A percentile compares a stretch with the other conserved stretches of the same genome.
Evolutionary conservation across 805 yeast genomes (phyloP).

Genomic region (Suhomyces pyralidae): DNA sequence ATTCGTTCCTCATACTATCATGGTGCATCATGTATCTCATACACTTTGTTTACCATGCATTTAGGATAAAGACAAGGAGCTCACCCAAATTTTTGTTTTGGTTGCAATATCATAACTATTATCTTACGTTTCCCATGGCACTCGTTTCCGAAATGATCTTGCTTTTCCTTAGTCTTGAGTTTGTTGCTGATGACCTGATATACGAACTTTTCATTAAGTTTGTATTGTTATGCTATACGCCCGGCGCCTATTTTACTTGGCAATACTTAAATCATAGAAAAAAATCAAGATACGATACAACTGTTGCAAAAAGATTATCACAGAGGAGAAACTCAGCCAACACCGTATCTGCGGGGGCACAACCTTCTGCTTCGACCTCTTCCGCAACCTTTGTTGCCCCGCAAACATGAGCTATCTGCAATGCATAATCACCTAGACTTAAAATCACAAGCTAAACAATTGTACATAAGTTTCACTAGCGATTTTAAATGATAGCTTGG

Average conservation of each 20-base stretch:
- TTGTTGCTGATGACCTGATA: constrained; percentile 18
- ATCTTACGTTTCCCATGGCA: constrained; percentile 33
- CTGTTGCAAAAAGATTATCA: neutral
- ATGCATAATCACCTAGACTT: neutral
- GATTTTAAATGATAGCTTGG: neutral
- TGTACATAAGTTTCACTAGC: neutral
- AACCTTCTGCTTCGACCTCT: neutral
- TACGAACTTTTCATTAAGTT: constrained; percentile 26
- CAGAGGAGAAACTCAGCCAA: constrained; percentile 10
- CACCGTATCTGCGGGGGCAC: neutral
- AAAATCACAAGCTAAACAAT: neutral
- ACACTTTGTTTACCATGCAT: constrained; percentile 34
- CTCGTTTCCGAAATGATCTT: constrained; percentile 33
- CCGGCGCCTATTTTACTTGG: constrained; percentile 36
- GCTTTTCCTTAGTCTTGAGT: constrained; percentile 34
- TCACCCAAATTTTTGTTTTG: constrained; percentile 36
- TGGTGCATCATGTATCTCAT: constrained; percentile 36
- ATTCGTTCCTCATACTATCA: constrained; percentile 34
- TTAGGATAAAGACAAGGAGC: constrained; percentile 32
- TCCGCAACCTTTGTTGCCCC: neutral
- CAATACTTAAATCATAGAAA: constrained; percentile 23
- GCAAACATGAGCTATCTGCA: neutral
- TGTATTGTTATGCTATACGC: constrained; percentile 31
- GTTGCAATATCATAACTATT: constrained; percentile 35
- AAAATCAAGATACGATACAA: constrained; percentile 14